A percentile compares a stretch with the other conserved stretches of the same genome.
These are phyloP conservation scores for Microdochium nivale DNA, from an alignment of 2,329 filamentous ascomycete genomes.

Conservation along the genomic window DNA sequence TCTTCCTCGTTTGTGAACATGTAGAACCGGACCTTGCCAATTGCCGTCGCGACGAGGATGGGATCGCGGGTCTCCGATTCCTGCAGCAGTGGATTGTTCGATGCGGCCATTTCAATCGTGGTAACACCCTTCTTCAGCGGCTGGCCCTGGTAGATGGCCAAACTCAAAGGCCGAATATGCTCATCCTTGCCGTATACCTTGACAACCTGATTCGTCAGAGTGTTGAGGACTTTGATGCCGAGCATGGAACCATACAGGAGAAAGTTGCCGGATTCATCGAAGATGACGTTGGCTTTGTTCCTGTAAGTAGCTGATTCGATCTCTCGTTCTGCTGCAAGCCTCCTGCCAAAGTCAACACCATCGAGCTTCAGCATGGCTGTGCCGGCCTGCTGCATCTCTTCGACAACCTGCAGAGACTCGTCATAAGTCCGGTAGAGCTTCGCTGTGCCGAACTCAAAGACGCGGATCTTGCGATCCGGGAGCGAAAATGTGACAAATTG, in stretches of 20 bases:
- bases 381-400: conserved; percentile 93
- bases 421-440: conserved; percentile 92
- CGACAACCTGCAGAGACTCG: conserved; percentile 80
- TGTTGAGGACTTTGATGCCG: conserved; percentile 93
- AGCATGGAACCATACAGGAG: conserved; percentile 88
- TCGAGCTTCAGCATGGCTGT: conserved; percentile 75
- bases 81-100: conserved; percentile 82
- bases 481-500: conserved; percentile 87
- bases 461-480: conserved; percentile 83
- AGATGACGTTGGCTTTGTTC: conserved; percentile 75
- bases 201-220: conserved; percentile 84
- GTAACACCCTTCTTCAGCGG: conserved; percentile 90
- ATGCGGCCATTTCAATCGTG: conserved; percentile 95
- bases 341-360: conserved; percentile 82
- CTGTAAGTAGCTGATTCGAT: conserved; percentile 62
- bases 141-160: conserved; percentile 88
- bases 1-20: conserved; percentile 92
- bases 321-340: conserved; percentile 79
- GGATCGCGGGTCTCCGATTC: conserved; percentile 89
- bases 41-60: conserved; percentile 75
- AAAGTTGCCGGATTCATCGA: conserved; percentile 95
- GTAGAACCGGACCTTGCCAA: conserved; percentile 88
- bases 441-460: conserved; percentile 86
- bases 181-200: conserved; percentile 89
- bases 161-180: conserved; percentile 71